These are phyloP conservation scores for Juglanconis juglandina DNA, from an alignment of 2,329 filamentous ascomycete species.

Conservation along the genomic window DNA sequence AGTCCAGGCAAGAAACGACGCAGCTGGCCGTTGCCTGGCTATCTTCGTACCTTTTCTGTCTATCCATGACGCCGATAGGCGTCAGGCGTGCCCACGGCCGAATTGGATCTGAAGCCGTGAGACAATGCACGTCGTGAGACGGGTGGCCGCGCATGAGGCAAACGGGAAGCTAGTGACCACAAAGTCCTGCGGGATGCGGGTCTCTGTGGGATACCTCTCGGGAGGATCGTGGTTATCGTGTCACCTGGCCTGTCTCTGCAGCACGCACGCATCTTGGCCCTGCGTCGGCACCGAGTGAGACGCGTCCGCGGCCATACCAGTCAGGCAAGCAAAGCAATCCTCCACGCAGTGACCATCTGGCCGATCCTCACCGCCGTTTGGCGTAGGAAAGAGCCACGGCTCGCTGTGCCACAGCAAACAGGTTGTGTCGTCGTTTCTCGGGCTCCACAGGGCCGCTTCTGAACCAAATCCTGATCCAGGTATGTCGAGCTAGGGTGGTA, in stretches of 20 bases:
- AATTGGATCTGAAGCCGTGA: conserved; percentile 14
- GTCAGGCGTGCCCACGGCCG: conserved; percentile 5
- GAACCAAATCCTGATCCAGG: conserved; percentile 7
- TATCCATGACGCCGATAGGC: background rate
- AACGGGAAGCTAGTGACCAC: background rate
- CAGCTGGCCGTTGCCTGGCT: too few relatives aligned
- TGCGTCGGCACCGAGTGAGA: background rate
- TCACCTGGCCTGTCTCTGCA: background rate
- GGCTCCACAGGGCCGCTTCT: conserved; percentile 2
- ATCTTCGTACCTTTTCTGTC: background rate
- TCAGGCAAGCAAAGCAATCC: conserved; percentile 9
- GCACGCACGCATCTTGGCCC: conserved; percentile 6
- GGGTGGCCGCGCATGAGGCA: background rate
- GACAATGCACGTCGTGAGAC: background rate
- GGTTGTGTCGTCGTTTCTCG: conserved; percentile 7
- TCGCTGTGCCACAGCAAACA: conserved; percentile 18
- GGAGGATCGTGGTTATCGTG: background rate
- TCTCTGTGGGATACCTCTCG: background rate
- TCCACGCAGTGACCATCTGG: background rate
- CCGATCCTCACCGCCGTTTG: conserved; percentile 16
- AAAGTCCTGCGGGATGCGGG: background rate
- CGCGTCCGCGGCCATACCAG: background rate
- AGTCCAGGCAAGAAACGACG: background rate
- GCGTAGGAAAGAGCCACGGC: conserved; percentile 9
- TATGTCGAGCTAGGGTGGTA: conserved; percentile 9